These are phyloP conservation scores for Scheffersomyces ergatensis DNA, from an alignment of 805 yeast species.

Conservation along the genomic window DNA sequence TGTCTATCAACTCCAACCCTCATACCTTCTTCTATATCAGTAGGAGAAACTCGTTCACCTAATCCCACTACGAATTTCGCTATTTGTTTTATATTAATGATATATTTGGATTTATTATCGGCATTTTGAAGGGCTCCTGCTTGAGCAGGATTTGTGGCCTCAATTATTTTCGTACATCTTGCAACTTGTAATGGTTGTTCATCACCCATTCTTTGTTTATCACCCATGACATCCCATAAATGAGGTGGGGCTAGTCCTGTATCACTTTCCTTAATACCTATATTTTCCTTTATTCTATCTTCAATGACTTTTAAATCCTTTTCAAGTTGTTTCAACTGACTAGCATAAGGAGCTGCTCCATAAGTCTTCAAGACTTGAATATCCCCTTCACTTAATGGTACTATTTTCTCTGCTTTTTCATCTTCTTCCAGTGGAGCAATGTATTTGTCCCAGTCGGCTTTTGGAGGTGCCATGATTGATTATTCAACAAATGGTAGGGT, in stretches of 20 bases:
- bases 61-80: slow-evolving; percentile 97
- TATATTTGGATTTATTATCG: slow-evolving; percentile 87
- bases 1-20: slow-evolving; percentile 98
- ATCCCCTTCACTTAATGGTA: slow-evolving; percentile 92
- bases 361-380: slow-evolving; percentile 96
- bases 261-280: slow-evolving; percentile 92
- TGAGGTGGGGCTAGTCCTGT: slow-evolving; percentile 98
- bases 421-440: slow-evolving; percentile 79
- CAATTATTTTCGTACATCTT: slow-evolving; percentile 95
- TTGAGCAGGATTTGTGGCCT: slow-evolving; percentile 43
- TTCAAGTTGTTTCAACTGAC: slow-evolving; percentile 75
- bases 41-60: slow-evolving; percentile 96
- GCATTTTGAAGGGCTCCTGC: slow-evolving; percentile 48
- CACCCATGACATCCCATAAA: slow-evolving; percentile 97
- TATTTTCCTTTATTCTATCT: slow-evolving; percentile 85
- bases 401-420: slow-evolving; percentile 63
- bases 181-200: slow-evolving; percentile 98
- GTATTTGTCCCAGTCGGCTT: slow-evolving; percentile 98
- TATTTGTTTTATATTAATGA: slow-evolving; percentile 94
- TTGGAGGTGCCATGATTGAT: no score
- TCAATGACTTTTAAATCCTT: slow-evolving; percentile 84
- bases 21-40: slow-evolving; percentile 99
- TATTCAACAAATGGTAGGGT: no score
- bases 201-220: slow-evolving; percentile 85
- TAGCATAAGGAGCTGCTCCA: slow-evolving; percentile 96